Base-by-base conservation (phyloP, 1,284 basidiomycete genomes). In the Volvariella surrecta region DNA sequence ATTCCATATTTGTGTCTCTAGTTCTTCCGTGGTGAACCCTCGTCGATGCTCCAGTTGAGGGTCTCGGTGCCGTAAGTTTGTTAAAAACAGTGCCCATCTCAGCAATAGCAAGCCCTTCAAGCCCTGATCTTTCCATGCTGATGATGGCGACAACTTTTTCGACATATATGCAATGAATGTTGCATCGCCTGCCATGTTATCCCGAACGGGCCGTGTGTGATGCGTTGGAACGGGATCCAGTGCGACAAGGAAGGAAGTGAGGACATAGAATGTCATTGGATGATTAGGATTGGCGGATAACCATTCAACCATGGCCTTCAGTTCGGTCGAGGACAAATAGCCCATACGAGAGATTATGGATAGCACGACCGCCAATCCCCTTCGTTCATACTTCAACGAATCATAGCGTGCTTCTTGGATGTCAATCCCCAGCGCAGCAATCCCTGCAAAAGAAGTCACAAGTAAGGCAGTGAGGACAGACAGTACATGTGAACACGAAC, bases 81-180 rank as follows among this genome's bases (percentile, higher is more conserved):
- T 81, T 52, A 89, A 71, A 61, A 87, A 91, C 44, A 94, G 67
- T 0, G 89, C 85, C 90, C 91, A 96, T 53, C 91, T 87, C 22
- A 98, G 72, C 8, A 85, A 65, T 2, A 94, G 59, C 0, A 79
- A 73, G 1, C 89, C 84, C 55, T 86, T 88, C 20, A 93, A 65
- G 2, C 82, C 82, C 1, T 76, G 71, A 7, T 89, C 82, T 45
- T 76, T 79, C 85, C 90, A 92, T 20, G 66, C 60, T 2, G 67
- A 58, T 6, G 69, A 49, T 3, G 71, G 57, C n/a, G 66, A 65
- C 6, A 85, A 61, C 50, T 76, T 77, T 40, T 63, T 70, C 28
- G 68, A 74, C 76, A 86, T 77, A 45, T 68, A 76, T 0, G 66
- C 47, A 39, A 82, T 64, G 22, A 73, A 61, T 8, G 58, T 52